Evolutionary conservation across 257 asterid genomes (phyloP).

Genomic region (Solanum arcanum): DNA sequence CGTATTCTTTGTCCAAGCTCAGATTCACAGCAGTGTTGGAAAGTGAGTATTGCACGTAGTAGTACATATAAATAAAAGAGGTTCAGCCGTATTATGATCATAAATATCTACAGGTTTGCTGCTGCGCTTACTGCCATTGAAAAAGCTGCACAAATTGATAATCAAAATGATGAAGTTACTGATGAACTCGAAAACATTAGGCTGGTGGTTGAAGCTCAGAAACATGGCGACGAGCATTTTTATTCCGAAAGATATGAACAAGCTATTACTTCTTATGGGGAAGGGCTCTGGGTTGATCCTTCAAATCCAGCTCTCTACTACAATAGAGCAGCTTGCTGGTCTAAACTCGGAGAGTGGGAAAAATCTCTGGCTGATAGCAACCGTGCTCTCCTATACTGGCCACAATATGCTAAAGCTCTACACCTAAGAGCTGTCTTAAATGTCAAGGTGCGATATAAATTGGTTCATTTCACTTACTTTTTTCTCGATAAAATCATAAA

Average conservation of each 20-base stretch:
- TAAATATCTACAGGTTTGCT: constrained; percentile 45
- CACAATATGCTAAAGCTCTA: constrained; percentile 58
- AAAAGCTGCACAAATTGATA: constrained; percentile 46
- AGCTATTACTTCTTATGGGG: constrained; percentile 61
- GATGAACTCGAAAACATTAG: constrained; percentile 28
- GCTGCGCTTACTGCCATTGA: constrained; percentile 39
- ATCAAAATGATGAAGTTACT: constrained; percentile 32
- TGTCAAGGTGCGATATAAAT: constrained; percentile 30
- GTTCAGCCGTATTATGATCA: not conserved
- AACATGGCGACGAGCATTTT: constrained; percentile 56
- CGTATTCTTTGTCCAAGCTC: constrained; percentile 32
- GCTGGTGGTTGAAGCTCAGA: constrained; percentile 50
- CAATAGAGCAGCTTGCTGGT: constrained; percentile 85
- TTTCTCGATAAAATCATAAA: constrained; percentile 12
- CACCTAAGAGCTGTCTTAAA: constrained; percentile 57
- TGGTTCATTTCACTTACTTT: not conserved
- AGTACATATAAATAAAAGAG: not conserved
- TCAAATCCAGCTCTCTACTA: constrained; percentile 53
- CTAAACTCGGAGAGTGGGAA: constrained; percentile 59
- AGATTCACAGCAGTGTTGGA: constrained; percentile 46
- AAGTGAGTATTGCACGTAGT: constrained; percentile 24
- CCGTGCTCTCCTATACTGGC: constrained; percentile 54
- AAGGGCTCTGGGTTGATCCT: constrained; percentile 52
- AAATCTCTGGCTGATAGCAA: constrained; percentile 55
- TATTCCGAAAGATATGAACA: constrained; percentile 54